Evolutionary conservation across 257 asterid species (phyloP), one percentile per base, ranked within the genome.

Genomic region (Ilex asprella): DNA sequence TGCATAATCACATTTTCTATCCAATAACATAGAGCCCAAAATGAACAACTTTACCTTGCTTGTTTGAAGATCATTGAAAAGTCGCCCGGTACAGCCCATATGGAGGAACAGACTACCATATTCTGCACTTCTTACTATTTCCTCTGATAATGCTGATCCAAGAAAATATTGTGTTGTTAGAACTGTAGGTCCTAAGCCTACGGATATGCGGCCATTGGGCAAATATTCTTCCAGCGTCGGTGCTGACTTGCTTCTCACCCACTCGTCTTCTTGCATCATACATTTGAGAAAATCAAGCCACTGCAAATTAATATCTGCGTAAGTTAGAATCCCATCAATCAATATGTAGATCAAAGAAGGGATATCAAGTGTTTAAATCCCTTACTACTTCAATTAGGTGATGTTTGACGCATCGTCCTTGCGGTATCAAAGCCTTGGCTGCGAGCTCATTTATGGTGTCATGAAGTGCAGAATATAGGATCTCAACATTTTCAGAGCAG

Each of bases 361-460:
- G 30, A 5, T 44, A 2, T 41, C 5, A 6, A 21, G 43, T 59
- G 31, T 39, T 8, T 21, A 30, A n/a, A 27, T 30, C 32, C 0
- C 14, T 5, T 75, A 80, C 84, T 81, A 60, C 39, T 44, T 49
- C 32, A n/a, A 52, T 64, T 31, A 78, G 64, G 56, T 73, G 50
- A 9, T 60, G 55, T 54, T 70, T 75, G 10, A 78, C 58, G 12
- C 68, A 55, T 12, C 71, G 75, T 3, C 75, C 84, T 61, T 78
- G 87, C 49, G 56, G 31, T 32, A 71, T 32, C 31, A 52, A 54
- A 14, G 81, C 81, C 62, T 30, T 61, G 55, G 65, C 82, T 11
- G 80, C 79, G 44, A 74, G 57, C 16, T 79, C 81, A 31, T 71
- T 75, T 31, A 76, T 60, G 2, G 84, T 76, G 29, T 56, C 32